Evolutionary conservation across 495 filamentous ascomycete species (phyloP).

Genomic region (Xylaria castorea): DNA sequence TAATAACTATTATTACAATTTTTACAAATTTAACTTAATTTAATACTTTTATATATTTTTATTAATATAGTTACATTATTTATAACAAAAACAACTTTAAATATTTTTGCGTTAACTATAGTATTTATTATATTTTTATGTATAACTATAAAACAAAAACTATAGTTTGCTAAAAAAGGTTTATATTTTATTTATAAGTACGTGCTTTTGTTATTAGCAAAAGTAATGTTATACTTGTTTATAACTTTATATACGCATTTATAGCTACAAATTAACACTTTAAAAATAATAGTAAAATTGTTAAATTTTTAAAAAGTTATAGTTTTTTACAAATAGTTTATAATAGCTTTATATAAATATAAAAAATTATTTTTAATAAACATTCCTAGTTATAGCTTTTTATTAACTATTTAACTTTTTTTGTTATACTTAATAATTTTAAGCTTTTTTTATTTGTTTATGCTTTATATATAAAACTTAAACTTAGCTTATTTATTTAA

Average conservation of each 20-base stretch:
- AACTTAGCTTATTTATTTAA: background rate
- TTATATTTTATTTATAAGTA: background rate
- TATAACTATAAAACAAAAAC: background rate
- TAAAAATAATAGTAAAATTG: background rate
- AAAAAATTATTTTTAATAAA: background rate
- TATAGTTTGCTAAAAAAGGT: background rate
- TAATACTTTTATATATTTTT: no score
- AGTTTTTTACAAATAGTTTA: background rate
- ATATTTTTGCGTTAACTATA: background rate
- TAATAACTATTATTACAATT: no score
- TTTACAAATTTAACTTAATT: no score
- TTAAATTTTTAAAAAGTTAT: background rate
- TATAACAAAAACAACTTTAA: background rate
- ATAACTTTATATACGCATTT: background rate
- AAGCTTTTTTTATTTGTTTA: background rate
- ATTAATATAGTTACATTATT: no score
- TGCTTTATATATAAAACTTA: background rate
- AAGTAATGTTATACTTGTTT: background rate
- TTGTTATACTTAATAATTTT: background rate
- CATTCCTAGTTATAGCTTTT: background rate
- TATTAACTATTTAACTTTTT: background rate
- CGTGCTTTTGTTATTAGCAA: background rate
- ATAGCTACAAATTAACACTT: background rate
- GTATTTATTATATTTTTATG: background rate
- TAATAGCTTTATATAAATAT: background rate